Base-by-base conservation (phyloP, 805 yeast species). In the Ogataea kodamae region DNA sequence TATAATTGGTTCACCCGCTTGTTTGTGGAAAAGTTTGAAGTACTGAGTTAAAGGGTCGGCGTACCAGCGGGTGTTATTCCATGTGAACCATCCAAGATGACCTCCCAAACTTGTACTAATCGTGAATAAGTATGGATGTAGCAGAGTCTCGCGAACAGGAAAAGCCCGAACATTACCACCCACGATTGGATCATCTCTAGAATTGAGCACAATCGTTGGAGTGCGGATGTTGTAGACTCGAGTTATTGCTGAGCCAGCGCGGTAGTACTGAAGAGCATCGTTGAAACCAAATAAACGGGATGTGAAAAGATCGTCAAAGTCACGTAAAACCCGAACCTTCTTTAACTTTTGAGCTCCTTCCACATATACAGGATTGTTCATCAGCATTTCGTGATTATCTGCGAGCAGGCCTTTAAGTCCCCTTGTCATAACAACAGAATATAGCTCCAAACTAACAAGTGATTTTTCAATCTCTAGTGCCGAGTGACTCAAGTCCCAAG, bases 171-270 rank as follows among this genome's bases (percentile, higher is more conserved):
- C 38, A 11, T 43, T 25, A 2, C 64, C 62, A 9, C 82, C 76
- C 9, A 77, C 78, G 21, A 85, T 71, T 5, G 95, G 94, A 51
- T 84, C 95, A 54, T 85, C 95, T 16, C 65, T 44, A 1, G 94
- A 65, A 50, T 75, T 74, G n/a, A 85, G 50, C 17, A 76, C 67
- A 20, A 86, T 52, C 2, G 76, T 59, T 4, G 95, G 95, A 1
- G 80, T 76, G 25, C 76, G 62, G 29, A 83, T 67, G 10, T 66
- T 57, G 16, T 59, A 56, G 9, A 81, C 50, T 24, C 80, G 61
- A 37, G 67, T 65, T 9, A 67, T 62, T 3, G 89, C 75, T 4
- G 87, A 73, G 0, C 75, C 86, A 25, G 59, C 60, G 25, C 76
- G 59, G 56, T 85, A 86, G 59, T 85, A 85, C 39, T 79, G 85